A percentile compares a stretch with the other conserved stretches of the same genome.
phyloP scores from a whole-genome alignment of 345 rosid genomes.

The Eucalyptus virginea region DNA sequence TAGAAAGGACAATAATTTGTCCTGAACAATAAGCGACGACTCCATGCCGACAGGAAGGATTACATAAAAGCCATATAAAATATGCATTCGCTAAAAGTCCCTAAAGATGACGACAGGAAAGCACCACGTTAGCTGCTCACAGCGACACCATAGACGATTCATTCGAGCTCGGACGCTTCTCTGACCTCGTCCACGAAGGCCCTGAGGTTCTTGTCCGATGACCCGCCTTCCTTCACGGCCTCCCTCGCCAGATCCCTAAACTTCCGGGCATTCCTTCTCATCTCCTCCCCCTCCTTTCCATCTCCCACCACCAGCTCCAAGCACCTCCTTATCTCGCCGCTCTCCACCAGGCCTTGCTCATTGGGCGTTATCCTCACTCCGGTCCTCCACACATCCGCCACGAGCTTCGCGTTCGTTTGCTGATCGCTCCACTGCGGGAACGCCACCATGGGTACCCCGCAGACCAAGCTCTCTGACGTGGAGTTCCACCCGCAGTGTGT shows the following conservation, averaged over 20 bases:
- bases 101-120: not conserved
- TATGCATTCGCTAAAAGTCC: not conserved
- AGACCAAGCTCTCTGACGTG: conserved; percentile 15
- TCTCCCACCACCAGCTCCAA: conserved; percentile 17
- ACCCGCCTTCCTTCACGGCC: conserved; percentile 8
- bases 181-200: not conserved
- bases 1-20: not conserved
- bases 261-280: conserved; percentile 4
- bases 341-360: not conserved
- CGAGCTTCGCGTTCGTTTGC: conserved; percentile 11
- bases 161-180: not conserved
- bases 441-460: conserved; percentile 13
- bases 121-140: not conserved
- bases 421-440: conserved; percentile 23
- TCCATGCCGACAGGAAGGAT: not conserved
- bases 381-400: conserved; percentile 13
- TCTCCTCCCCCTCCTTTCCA: not conserved
- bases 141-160: not conserved
- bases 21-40: not conserved
- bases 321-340: not conserved
- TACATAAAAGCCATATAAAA: not conserved
- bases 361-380: not conserved
- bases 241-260: conserved; percentile 17
- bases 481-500: conserved; percentile 35
- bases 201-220: conserved; percentile 3